phyloP scores from a whole-genome alignment of 768 basidiomycete species.

The Hemileccinum rubropunctum region DNA sequence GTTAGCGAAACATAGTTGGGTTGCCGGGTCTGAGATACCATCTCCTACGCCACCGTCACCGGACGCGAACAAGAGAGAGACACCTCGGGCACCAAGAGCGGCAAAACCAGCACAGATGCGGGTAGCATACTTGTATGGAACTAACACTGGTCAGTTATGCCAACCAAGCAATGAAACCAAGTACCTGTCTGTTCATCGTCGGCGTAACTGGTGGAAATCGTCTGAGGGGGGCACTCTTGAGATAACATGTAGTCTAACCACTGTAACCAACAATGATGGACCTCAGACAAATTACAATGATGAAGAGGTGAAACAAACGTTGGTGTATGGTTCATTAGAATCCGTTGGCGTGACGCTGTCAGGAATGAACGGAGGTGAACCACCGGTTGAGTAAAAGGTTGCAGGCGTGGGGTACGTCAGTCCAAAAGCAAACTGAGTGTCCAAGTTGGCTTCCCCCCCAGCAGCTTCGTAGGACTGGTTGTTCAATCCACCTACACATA shows the following conservation, averaged over 20 bases:
- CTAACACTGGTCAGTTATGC: conserved; percentile 26
- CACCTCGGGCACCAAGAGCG: conserved; percentile 63
- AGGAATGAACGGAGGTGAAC: conserved; percentile 56
- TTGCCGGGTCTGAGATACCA: conserved; percentile 49
- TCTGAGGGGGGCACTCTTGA: conserved; percentile 46
- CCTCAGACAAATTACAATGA: background rate
- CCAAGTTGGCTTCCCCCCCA: conserved; percentile 64
- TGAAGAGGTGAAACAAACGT: conserved; percentile 29
- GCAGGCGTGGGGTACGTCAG: conserved; percentile 57
- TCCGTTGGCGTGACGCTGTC: conserved; percentile 40
- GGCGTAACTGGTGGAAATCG: conserved; percentile 71
- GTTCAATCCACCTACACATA: conserved; percentile 53
- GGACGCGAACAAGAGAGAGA: conserved; percentile 63
- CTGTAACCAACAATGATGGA: conserved; percentile 26
- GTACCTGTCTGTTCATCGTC: conserved; percentile 70
- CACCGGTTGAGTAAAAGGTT: conserved; percentile 62
- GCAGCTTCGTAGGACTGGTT: conserved; percentile 51
- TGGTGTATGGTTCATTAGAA: conserved; percentile 48
- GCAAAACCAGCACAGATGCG: conserved; percentile 62
- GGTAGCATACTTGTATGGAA: conserved; percentile 52
- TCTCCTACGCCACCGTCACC: conserved; percentile 74
- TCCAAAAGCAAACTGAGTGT: conserved; percentile 30
- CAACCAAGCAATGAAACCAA: background rate
- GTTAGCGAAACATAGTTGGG: too few relatives aligned
- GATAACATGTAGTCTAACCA: conserved; percentile 60